A percentile compares a stretch with the other conserved stretches of the same genome.
Conservation (phyloP, 139 green algal genomes). For the Micromonas commoda region DNA sequence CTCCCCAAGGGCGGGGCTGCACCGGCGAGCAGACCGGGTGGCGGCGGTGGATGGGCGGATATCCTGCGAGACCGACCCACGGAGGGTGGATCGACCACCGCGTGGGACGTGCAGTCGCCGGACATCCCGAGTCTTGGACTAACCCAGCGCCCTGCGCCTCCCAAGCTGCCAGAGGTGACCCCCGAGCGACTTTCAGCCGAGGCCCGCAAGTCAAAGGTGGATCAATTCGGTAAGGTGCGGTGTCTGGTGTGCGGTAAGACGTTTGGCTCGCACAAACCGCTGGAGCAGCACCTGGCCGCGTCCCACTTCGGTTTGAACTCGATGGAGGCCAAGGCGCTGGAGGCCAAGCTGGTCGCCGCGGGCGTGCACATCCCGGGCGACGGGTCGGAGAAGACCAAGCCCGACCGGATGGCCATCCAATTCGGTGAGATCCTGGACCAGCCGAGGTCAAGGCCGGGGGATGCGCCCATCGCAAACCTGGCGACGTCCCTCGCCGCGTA, state of each 20-base stretch:
- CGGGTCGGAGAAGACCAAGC: not conserved
- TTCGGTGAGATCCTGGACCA: not conserved
- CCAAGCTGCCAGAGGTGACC: conserved; percentile 6
- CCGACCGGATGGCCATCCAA: not conserved
- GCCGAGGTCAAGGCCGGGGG: not conserved
- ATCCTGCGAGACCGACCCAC: not conserved
- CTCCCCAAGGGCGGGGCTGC: not conserved
- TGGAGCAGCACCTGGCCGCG: conserved; percentile 67
- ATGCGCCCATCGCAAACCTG: not conserved
- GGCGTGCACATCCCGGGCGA: not conserved
- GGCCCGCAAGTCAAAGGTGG: conserved; percentile 13
- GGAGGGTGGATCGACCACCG: too few relatives aligned
- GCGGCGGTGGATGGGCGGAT: not conserved
- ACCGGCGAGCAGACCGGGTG: too few relatives aligned
- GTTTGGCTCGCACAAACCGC: conserved; percentile 45
- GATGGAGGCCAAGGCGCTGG: conserved; percentile 45
- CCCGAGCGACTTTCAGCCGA: not conserved
- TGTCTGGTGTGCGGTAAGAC: conserved; percentile 58
- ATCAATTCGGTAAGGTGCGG: conserved; percentile 30
- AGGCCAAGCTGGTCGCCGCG: not conserved
- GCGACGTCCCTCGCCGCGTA: not conserved
- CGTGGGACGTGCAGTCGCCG: not conserved
- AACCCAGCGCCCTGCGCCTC: not conserved
- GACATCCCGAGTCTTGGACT: too few relatives aligned
- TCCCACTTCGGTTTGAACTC: conserved; percentile 59